Conservation (phyloP, 2,329 filamentous ascomycete genomes). For the Dothideomycetes sp. region DNA sequence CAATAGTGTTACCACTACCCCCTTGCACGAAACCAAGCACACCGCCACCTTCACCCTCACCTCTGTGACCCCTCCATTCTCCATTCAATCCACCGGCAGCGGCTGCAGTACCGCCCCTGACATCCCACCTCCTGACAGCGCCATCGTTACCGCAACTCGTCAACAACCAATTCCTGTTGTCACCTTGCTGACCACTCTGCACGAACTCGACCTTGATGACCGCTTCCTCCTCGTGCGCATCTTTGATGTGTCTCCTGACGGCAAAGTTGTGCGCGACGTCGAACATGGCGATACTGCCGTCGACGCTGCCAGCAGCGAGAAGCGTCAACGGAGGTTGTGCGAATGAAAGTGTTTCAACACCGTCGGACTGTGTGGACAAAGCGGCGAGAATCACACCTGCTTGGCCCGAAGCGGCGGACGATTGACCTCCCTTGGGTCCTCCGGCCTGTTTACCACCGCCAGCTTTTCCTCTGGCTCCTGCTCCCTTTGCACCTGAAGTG, state of each 20-base stretch:
- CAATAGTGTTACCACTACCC: conserved; percentile 61
- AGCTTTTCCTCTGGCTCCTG: conserved; percentile 41
- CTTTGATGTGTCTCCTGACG: conserved; percentile 69
- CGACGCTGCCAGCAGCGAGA: conserved; percentile 54
- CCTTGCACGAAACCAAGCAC: conserved; percentile 83
- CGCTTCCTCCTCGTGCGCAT: conserved; percentile 77
- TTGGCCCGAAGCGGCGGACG: conserved; percentile 41
- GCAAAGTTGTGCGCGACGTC: conserved; percentile 81
- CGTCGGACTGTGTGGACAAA: conserved; percentile 67
- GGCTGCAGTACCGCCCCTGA: conserved; percentile 56
- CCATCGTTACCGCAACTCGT: conserved; percentile 91
- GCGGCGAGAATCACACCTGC: conserved; percentile 70
- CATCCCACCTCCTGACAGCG: conserved; percentile 82
- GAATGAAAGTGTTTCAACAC: conserved; percentile 69
- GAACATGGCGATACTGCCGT: conserved; percentile 69
- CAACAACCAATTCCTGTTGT: conserved; percentile 51
- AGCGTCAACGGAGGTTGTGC: conserved; percentile 51
- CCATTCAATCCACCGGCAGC: conserved; percentile 62
- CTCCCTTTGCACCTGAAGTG: conserved; percentile 33
- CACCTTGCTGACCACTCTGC: conserved; percentile 29
- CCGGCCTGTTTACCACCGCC: conserved; percentile 37
- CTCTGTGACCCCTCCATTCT: conserved; percentile 85
- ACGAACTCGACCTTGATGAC: conserved; percentile 93
- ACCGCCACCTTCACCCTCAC: conserved; percentile 77
- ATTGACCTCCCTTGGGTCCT: conserved; percentile 29